A percentile compares a stretch with the other conserved stretches of the same genome.
Conservation (phyloP, 1,139 yeast genomes). For the Kodamaea plutei region DNA sequence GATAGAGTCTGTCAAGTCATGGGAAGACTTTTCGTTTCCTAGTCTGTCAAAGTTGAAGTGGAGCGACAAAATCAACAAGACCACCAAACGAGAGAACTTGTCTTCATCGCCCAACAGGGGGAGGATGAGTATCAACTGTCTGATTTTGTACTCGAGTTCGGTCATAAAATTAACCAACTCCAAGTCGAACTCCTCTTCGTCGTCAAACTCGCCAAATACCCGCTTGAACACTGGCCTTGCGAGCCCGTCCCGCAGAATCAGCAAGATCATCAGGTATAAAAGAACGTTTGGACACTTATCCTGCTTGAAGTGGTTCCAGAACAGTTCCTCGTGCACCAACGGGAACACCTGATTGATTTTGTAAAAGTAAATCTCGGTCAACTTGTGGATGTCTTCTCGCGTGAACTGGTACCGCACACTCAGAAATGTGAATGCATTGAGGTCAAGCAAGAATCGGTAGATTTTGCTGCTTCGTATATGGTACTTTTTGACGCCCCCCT, state of each 20-base stretch:
- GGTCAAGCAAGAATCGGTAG: slow-evolving; percentile 21
- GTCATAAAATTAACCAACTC: slow-evolving; percentile 19
- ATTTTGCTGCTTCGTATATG: slow-evolving; percentile 15
- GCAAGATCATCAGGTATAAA: slow-evolving; percentile 28
- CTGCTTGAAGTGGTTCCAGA: slow-evolving; percentile 26
- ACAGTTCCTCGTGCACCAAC: slow-evolving; percentile 23
- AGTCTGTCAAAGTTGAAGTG: slow-evolving; percentile 28
- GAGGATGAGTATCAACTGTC: slow-evolving; percentile 30
- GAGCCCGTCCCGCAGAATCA: slow-evolving; percentile 24
- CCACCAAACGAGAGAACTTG: slow-evolving; percentile 26
- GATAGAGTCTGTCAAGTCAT: slow-evolving; percentile 31
- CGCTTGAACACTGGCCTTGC: slow-evolving; percentile 24
- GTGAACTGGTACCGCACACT: slow-evolving; percentile 21
- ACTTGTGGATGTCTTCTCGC: slow-evolving; percentile 19
- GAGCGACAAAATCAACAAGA: slow-evolving; percentile 26
- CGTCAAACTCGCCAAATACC: slow-evolving; percentile 9
- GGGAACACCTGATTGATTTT: slow-evolving; percentile 35
- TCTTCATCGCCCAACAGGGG: slow-evolving; percentile 39
- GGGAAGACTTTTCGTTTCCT: slow-evolving; percentile 36
- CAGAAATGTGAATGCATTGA: slow-evolving; percentile 34
- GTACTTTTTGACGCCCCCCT: slow-evolving; percentile 12
- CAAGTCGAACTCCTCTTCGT: slow-evolving; percentile 10
- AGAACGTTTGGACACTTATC: slow-evolving; percentile 22
- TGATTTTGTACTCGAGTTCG: slow-evolving; percentile 33
- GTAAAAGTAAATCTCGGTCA: slow-evolving; percentile 27